Percentiles rank a stretch among this genome's conserved stretches.
These are phyloP conservation scores for Dactylonectria estremocensis DNA, from an alignment of 2,329 filamentous ascomycete species.

Conservation along the genomic window DNA sequence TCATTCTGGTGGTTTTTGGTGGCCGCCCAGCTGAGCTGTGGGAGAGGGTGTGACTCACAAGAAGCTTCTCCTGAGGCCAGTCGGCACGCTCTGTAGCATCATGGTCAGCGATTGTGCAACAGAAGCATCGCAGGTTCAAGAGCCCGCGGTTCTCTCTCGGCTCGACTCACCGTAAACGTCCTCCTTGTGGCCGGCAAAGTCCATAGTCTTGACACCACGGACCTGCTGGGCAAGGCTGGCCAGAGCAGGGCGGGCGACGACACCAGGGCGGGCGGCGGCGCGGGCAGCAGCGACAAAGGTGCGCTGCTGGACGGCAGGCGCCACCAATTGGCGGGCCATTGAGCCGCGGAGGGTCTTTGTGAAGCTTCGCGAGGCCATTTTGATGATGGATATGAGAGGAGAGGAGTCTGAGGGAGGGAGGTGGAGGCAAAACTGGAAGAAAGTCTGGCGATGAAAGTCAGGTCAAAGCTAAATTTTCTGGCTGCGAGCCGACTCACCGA, in stretches of 20 bases:
- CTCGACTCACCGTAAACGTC: slow-evolving; percentile 84
- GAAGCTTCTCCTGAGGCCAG: slow-evolving; percentile 98
- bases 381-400: slow-evolving; percentile 55
- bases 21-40: neutral
- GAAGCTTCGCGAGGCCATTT: slow-evolving; percentile 85
- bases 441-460: slow-evolving; percentile 47
- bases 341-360: slow-evolving; percentile 76
- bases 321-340: slow-evolving; percentile 73
- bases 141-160: neutral
- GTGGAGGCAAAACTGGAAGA: slow-evolving; percentile 38
- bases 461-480: slow-evolving; percentile 46
- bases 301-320: slow-evolving; percentile 73
- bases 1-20: neutral
- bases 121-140: neutral
- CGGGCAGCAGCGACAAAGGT: slow-evolving; percentile 74
- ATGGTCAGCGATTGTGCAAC: slow-evolving; percentile 1
- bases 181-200: slow-evolving; percentile 97
- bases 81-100: slow-evolving; percentile 86
- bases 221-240: slow-evolving; percentile 72
- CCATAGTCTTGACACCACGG: slow-evolving; percentile 97
- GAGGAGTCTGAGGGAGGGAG: slow-evolving; percentile 49
- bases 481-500: slow-evolving; percentile 39
- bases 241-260: slow-evolving; percentile 67
- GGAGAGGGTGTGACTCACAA: slow-evolving; percentile 73
- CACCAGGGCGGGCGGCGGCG: slow-evolving; percentile 68